Conservation (phyloP, 352 stramenopile genomes). For the Phytophthora hybrid region DNA sequence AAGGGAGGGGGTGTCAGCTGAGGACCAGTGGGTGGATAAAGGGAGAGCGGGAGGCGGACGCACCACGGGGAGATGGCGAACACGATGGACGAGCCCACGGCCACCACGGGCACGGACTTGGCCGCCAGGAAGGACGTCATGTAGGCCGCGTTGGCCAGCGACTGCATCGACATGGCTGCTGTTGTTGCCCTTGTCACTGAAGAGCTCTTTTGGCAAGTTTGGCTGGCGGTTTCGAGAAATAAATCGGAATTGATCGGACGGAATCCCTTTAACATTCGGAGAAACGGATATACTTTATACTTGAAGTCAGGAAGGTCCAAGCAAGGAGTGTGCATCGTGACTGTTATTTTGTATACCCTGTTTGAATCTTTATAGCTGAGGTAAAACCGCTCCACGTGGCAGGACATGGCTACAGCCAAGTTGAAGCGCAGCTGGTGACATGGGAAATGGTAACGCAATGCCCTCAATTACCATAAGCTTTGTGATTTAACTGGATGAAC, state of each 20-base stretch:
- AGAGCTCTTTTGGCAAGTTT: constrained; percentile 3
- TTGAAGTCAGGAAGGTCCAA: background rate
- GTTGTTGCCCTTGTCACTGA: constrained; percentile 22
- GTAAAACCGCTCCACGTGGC: too few relatives aligned
- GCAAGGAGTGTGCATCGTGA: too few relatives aligned
- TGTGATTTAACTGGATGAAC: background rate
- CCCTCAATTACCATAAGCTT: background rate
- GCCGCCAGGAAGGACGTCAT: constrained; percentile 75
- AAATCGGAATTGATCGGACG: background rate
- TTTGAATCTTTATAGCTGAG: too few relatives aligned
- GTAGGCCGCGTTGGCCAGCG: constrained; percentile 67
- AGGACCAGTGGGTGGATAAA: background rate
- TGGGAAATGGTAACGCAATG: too few relatives aligned
- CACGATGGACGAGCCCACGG: constrained; percentile 65
- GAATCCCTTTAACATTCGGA: background rate
- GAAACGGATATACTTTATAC: constrained; percentile 4
- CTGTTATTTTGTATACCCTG: too few relatives aligned
- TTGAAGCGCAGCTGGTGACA: too few relatives aligned
- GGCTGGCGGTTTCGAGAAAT: constrained; percentile 1
- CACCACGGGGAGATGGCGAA: constrained; percentile 79
- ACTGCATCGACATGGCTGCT: constrained; percentile 61
- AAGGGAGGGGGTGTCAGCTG: constrained; percentile 1
- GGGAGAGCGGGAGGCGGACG: background rate
- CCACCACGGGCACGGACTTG: constrained; percentile 71
- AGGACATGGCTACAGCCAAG: too few relatives aligned